Evolutionary conservation across 2,329 filamentous ascomycete species (phyloP).

Genomic region (Neofusicoccum sp.): DNA sequence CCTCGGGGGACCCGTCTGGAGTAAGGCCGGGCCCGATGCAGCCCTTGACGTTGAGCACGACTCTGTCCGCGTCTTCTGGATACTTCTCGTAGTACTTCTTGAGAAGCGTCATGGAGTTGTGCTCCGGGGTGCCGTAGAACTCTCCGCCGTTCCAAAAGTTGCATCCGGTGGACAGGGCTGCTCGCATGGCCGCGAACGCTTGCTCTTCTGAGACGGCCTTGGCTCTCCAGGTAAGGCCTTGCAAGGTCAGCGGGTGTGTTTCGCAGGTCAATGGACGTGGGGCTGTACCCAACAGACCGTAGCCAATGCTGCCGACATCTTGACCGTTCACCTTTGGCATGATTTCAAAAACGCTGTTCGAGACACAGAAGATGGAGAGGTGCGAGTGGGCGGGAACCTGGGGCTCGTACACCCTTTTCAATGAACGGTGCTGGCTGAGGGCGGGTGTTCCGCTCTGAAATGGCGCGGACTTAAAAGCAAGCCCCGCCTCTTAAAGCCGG

Average conservation of each 20-base stretch:
- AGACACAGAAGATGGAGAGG: too few relatives aligned
- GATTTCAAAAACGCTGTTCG: too few relatives aligned
- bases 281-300: slow-evolving; percentile 49
- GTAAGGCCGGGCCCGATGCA: neutral
- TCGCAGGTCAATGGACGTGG: neutral
- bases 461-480: too few relatives aligned
- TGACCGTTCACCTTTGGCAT: slow-evolving; percentile 37
- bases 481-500: too few relatives aligned
- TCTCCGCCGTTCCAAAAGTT: slow-evolving; percentile 45
- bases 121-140: slow-evolving; percentile 39
- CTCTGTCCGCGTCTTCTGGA: slow-evolving; percentile 40
- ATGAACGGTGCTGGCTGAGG: too few relatives aligned
- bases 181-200: slow-evolving; percentile 45
- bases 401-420: too few relatives aligned
- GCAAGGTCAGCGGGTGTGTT: neutral
- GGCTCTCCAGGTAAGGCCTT: neutral
- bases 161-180: slow-evolving; percentile 38
- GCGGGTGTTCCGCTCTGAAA: too few relatives aligned
- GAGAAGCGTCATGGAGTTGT: slow-evolving; percentile 39
- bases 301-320: slow-evolving; percentile 44
- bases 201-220: slow-evolving; percentile 30
- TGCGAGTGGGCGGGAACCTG: too few relatives aligned
- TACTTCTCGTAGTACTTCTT: slow-evolving; percentile 44
- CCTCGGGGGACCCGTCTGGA: neutral
- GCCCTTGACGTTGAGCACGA: slow-evolving; percentile 44